phyloP scores from a whole-genome alignment of 495 filamentous ascomycete genomes.

The Talaromyces borbonicus region DNA sequence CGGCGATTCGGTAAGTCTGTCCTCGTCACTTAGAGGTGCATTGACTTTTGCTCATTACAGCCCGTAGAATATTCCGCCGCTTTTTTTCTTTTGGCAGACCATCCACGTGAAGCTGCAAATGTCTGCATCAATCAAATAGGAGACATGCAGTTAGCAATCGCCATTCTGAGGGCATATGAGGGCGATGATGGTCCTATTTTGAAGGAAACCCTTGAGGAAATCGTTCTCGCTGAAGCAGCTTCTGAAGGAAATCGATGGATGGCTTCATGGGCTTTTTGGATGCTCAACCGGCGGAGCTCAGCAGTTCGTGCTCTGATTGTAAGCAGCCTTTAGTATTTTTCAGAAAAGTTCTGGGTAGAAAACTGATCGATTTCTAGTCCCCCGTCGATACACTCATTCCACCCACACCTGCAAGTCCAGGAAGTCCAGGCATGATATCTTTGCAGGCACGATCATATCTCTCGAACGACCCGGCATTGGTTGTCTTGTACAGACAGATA shows the following conservation, averaged over 20 bases:
- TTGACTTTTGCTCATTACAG: too few species aligned
- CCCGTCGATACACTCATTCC: conserved; percentile 62
- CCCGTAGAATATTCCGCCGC: conserved; percentile 80
- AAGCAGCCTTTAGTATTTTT: conserved; percentile 9
- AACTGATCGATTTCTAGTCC: conserved; percentile 39
- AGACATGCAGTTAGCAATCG: conserved; percentile 85
- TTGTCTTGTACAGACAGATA: conserved; percentile 80
- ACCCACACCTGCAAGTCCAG: conserved; percentile 35
- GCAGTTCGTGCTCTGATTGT: conserved; percentile 75
- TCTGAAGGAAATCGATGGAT: conserved; percentile 86
- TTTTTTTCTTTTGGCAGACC: conserved; percentile 88
- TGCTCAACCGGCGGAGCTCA: conserved; percentile 72
- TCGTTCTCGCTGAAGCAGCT: conserved; percentile 66
- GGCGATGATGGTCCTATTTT: conserved; percentile 74
- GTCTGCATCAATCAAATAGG: conserved; percentile 76
- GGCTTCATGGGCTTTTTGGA: conserved; percentile 93
- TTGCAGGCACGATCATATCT: conserved; percentile 69
- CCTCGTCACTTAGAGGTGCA: too few species aligned
- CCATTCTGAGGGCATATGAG: conserved; percentile 79
- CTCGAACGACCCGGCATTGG: conserved; percentile 79
- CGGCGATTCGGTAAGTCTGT: conserved; percentile 64
- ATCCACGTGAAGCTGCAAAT: conserved; percentile 72
- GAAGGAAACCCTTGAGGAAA: conserved; percentile 64
- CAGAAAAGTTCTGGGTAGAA: neutral
- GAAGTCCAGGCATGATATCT: conserved; percentile 31